A percentile compares a stretch with the other conserved stretches of the same genome.
Evolutionary conservation across 306 rosid species (phyloP).

Genomic region (Castanea sativa): DNA sequence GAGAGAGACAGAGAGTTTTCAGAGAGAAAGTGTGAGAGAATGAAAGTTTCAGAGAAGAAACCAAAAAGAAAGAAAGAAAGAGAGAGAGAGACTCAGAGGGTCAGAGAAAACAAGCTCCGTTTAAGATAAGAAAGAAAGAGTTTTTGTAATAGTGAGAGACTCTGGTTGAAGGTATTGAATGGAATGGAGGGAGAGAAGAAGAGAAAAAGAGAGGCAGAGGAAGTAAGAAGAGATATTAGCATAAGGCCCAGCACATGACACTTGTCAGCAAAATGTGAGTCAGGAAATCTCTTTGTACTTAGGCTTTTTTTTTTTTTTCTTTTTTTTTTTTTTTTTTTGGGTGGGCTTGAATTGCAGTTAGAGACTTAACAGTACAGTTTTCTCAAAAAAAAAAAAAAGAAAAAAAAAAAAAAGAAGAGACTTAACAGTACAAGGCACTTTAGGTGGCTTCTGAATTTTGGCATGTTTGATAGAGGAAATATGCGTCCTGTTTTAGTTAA

Average conservation of each 20-base stretch:
- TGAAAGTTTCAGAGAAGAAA: not conserved
- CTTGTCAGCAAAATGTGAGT: conserved; percentile 43
- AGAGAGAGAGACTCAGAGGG: not conserved
- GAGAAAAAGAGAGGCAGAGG: not conserved
- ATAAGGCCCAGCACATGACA: conserved; percentile 68
- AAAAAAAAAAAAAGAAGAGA: too few relatives aligned
- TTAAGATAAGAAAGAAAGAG: not conserved
- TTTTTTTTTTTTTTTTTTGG: too few relatives aligned
- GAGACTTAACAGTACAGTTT: too few relatives aligned
- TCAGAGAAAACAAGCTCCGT: not conserved
- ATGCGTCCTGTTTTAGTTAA: too few relatives aligned
- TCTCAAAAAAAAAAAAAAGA: too few relatives aligned
- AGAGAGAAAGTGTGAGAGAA: not conserved
- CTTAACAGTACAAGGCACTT: too few relatives aligned
- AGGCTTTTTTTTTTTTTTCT: not conserved
- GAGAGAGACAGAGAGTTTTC: conserved; percentile 11
- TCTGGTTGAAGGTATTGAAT: not conserved
- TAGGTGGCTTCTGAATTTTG: too few relatives aligned
- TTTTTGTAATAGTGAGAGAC: too few relatives aligned
- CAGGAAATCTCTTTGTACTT: not conserved
- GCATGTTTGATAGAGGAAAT: too few relatives aligned
- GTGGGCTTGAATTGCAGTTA: too few relatives aligned
- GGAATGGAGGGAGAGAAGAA: conserved; percentile 31
- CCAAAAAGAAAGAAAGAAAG: not conserved
- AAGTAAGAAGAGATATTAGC: conserved; percentile 16